phyloP scores from a whole-genome alignment of 805 yeast species.

The Zygoascus bituminiphila region DNA sequence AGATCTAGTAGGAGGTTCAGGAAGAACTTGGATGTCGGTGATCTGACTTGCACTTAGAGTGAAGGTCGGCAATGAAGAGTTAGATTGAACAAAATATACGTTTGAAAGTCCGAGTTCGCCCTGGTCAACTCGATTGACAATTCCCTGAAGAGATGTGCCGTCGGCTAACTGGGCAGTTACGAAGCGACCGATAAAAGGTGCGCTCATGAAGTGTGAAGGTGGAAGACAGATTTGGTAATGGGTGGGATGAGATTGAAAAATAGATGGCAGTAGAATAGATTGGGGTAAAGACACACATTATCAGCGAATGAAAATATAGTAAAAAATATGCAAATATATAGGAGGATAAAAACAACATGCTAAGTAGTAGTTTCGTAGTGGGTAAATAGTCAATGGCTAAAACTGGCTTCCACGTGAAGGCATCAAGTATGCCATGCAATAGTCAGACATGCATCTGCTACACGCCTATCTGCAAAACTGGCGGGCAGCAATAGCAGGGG shows the following conservation, averaged over 20 bases:
- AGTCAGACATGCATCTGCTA: neutral
- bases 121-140: constrained; percentile 14
- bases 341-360: too few relatives aligned
- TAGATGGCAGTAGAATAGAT: neutral
- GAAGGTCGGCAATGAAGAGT: constrained; percentile 5
- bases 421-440: neutral
- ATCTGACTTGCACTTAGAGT: constrained; percentile 15
- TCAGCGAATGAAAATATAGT: too few relatives aligned
- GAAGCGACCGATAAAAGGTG: constrained; percentile 15
- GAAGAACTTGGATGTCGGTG: constrained; percentile 18
- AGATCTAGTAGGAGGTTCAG: constrained; percentile 5
- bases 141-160: constrained; percentile 14
- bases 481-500: neutral
- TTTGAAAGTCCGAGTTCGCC: constrained; percentile 14
- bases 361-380: neutral
- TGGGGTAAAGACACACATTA: too few relatives aligned
- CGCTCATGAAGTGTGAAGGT: neutral
- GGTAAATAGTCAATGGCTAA: neutral
- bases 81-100: constrained; percentile 13
- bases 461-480: neutral
- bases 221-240: too few relatives aligned
- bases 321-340: neutral
- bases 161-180: constrained; percentile 20
- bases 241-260: neutral
- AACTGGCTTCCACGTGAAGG: too few relatives aligned